phyloP scores from a whole-genome alignment of 2,329 filamentous ascomycete genomes.

The Colletotrichum gigasporum region DNA sequence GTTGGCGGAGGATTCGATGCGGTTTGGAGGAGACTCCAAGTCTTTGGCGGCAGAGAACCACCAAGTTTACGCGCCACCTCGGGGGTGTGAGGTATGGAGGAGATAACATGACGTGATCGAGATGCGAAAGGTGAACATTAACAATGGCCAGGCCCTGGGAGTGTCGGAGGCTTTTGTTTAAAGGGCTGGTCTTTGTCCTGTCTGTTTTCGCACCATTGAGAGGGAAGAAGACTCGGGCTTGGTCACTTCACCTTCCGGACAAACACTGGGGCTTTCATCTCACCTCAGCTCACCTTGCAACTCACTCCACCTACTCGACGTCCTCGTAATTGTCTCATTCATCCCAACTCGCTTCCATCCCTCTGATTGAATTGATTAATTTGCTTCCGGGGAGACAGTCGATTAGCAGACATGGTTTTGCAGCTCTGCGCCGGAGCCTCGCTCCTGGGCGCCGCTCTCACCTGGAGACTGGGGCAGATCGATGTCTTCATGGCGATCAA shows the following conservation, averaged over 20 bases:
- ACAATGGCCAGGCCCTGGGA: not conserved
- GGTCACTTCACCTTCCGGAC: too few relatives aligned
- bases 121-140: not conserved
- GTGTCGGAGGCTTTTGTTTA: not conserved
- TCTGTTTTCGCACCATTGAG: not conserved
- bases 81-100: not conserved
- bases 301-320: not conserved
- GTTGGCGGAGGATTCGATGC: not conserved
- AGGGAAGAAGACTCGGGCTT: not conserved
- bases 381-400: not conserved
- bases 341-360: not conserved
- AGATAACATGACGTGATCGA: not conserved
- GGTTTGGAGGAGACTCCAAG: not conserved
- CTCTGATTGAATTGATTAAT: not conserved
- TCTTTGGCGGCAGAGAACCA: not conserved
- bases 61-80: not conserved
- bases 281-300: not conserved
- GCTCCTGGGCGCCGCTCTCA: not conserved
- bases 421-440: not conserved
- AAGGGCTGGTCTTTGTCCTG: not conserved
- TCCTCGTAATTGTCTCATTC: not conserved
- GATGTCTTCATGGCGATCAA: not conserved
- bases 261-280: not conserved
- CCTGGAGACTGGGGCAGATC: not conserved
- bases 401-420: not conserved